Evolutionary conservation across 1,284 basidiomycete genomes (phyloP).

Genomic region (Sutorius eximius): DNA sequence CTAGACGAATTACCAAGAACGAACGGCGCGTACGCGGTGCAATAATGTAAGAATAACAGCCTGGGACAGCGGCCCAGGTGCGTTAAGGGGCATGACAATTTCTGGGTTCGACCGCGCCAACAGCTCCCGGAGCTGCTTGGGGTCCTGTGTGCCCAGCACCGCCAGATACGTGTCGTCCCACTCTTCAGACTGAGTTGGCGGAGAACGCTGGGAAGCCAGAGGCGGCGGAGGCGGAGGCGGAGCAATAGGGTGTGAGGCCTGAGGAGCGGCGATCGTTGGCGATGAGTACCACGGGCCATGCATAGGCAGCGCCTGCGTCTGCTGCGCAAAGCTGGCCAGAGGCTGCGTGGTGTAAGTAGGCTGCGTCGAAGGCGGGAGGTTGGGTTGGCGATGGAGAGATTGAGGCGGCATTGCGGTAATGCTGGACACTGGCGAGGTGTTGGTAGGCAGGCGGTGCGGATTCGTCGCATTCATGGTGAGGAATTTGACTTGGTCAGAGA

Average conservation of each 20-base stretch:
- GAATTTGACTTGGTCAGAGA: conserved; percentile 80
- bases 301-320: conserved; percentile 43
- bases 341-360: conserved; percentile 29
- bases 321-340: conserved; percentile 36
- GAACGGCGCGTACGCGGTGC: conserved; percentile 59
- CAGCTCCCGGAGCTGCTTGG: conserved; percentile 68
- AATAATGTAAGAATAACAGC: conserved; percentile 79
- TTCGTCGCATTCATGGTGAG: conserved; percentile 55
- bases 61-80: conserved; percentile 68
- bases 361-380: conserved; percentile 42
- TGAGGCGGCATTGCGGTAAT: conserved; percentile 30
- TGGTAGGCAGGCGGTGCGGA: conserved; percentile 25
- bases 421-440: conserved; percentile 25
- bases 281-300: conserved; percentile 58
- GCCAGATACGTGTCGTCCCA: conserved; percentile 81
- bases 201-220: conserved; percentile 47
- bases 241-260: conserved; percentile 71
- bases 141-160: conserved; percentile 70
- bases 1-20: neutral
- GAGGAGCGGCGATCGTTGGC: conserved; percentile 63
- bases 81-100: conserved; percentile 72
- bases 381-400: conserved; percentile 41
- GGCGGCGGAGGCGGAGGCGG: conserved; percentile 60
- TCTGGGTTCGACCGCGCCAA: conserved; percentile 73
- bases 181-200: conserved; percentile 64